Evolutionary conservation across 805 yeast species (phyloP), one percentile per base, ranked within the genome.

Genomic region (Metschnikowia gelsemii): DNA sequence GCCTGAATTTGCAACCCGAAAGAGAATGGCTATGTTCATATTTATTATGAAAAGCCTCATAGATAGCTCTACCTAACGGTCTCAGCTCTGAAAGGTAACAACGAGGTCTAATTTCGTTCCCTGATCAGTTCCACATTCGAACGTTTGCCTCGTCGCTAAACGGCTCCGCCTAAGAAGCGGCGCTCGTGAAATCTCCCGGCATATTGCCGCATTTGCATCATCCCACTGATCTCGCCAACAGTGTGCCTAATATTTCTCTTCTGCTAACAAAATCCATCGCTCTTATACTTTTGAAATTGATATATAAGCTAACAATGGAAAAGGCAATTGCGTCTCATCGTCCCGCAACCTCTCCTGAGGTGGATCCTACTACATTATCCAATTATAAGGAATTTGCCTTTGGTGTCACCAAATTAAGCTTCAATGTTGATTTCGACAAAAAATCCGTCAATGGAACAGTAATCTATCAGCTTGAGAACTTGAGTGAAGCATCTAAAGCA

Each of bases 321-420:
- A 38, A 34, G 22, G 43, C 45, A 17, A 26, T 42, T 22, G 49
- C 49, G 5, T 25, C 38, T 8, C 50, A 42, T 32, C 48, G 55
- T 13, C 55, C 55, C 8, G 32, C 36, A 3, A 14, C 17, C n/a
- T 46, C 51, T 8, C 55, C 55, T 2, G 56, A 52, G 31, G 24
- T 17, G 14, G 96, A 89, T 61, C 84, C 84, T 18, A 84, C 95
- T 2, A 86, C 96, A 2, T 68, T 81, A 34, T 87, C 96, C 30
- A 85, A 83, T 59, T 89, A 87, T 61, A 50, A 53, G 13, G 50
- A 63, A 21, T 82, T 86, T 55, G 51, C 60, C 2, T 73, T 86
- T 18, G 51, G 60, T 3, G 63, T 75, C 43, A 80, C 95, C 1
- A 57, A 54, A 2, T 64, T 88, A 37, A 65, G 72, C 38, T 63